Base-by-base conservation (phyloP, 2,329 filamentous ascomycete genomes). In the Chaetomiaceae sp. region DNA sequence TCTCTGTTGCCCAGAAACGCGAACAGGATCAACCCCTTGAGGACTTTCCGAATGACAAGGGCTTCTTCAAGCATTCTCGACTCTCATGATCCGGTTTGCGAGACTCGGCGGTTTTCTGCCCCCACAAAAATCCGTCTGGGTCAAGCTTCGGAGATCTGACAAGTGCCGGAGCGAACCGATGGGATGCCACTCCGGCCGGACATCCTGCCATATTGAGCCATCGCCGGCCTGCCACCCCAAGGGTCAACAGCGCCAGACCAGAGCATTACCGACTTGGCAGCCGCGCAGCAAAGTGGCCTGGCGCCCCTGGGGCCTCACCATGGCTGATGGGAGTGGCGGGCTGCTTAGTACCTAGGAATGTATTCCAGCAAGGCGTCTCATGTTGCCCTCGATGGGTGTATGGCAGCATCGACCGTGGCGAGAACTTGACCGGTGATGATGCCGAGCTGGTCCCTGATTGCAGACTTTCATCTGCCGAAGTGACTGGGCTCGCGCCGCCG, bases 61-160 rank as follows among this genome's bases (percentile, higher is more conserved):
- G 14, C 22, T 47, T 27, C 36, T 25, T 42, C 12, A 1, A 12
- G 22, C 23, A 38, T 36, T 47, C 39, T 53, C 45, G 53, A 36
- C 51, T 39, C 47, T 49, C 51, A 48, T 43, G 54, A 54, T 59
- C 40, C 43, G 37, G 42, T 38, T 45, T 33, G 44, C 36, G 46
- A 54, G 47, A 46, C 47, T 47, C 54, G 57, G 59, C 52, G 53
- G 53, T 42, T 52, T 38, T 51, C 40, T 27, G 58, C 52, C 58
- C 58, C 59, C 59, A 52, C 58, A 61, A 59, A n/a, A 58, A 46
- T 49, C 27, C 45, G 45, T 44, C 40, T 47, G 43, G 31, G 46
- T 53, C 51, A 61, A 58, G 56, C 50, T 59, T 56, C 51, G 61
- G 34, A 47, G 57, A 58, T 58, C 57, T 49, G 38, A 54, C 58